These are phyloP conservation scores for Erythrophleum fordii DNA, from an alignment of 306 rosid species.

Conservation along the genomic window DNA sequence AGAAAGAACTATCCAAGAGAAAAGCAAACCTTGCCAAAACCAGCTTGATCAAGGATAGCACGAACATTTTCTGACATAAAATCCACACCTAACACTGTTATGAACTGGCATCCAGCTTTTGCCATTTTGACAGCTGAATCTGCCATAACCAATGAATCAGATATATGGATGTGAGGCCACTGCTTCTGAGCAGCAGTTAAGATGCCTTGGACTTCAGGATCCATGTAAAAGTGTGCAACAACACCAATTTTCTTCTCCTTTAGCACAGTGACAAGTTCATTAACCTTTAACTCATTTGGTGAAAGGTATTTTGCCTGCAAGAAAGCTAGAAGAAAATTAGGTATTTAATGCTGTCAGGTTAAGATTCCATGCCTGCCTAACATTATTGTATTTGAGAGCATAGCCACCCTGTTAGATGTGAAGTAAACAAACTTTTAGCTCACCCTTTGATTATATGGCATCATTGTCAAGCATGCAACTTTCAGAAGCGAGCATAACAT, in stretches of 20 bases:
- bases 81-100: conserved; percentile 93
- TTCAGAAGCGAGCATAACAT: background rate
- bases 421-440: background rate
- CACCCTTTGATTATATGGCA: conserved; percentile 16
- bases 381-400: conserved; percentile 22
- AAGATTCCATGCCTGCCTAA: conserved; percentile 8
- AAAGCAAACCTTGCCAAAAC: conserved; percentile 66
- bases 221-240: conserved; percentile 99
- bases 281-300: conserved; percentile 66
- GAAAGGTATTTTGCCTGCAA: conserved; percentile 85
- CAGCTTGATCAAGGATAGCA: conserved; percentile 99
- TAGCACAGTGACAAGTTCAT: conserved; percentile 69
- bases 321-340: conserved; percentile 48
- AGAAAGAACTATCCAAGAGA: conserved; percentile 10
- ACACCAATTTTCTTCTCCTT: conserved; percentile 91
- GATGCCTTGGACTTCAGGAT: conserved; percentile 96
- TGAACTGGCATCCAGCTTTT: conserved; percentile 80
- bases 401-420: conserved; percentile 8
- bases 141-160: conserved; percentile 98
- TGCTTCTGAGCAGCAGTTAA: conserved; percentile 92
- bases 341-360: conserved; percentile 28
- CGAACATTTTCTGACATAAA: conserved; percentile 99
- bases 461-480: background rate
- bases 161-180: conserved; percentile 96
- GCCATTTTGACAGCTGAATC: conserved; percentile 93